These are phyloP conservation scores for fission yeast (Schizosaccharomyces pombe) DNA, from an alignment of 805 yeast genomes.

Conservation along the genomic window ASM294v3 CU329670.1:1709501-1710000, in stretches of 20 bases:
- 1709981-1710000: background rate
- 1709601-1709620: constrained; percentile 25
- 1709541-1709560: constrained; percentile 2
- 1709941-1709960: constrained; percentile 25
- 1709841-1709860: constrained; percentile 56
- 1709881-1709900: constrained; percentile 35
- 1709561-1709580: constrained; percentile 6
- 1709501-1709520: constrained; percentile 22
- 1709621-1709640: constrained; percentile 9
- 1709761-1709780: constrained; percentile 8
- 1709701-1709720: background rate
- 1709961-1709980: background rate
- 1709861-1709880: constrained; percentile 31
- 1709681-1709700: background rate
- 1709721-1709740: background rate
- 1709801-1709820: constrained; percentile 60
- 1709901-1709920: constrained; percentile 50
- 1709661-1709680: background rate
- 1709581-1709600: constrained; percentile 13
- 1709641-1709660: background rate
- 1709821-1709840: constrained; percentile 52
- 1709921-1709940: constrained; percentile 49
- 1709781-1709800: constrained; percentile 28
- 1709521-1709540: constrained; percentile 16
- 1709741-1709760: background rate